Evolutionary conservation across 805 yeast genomes (phyloP), one percentile per base, ranked within the genome.

Genomic region (Kuraishia molischiana): DNA sequence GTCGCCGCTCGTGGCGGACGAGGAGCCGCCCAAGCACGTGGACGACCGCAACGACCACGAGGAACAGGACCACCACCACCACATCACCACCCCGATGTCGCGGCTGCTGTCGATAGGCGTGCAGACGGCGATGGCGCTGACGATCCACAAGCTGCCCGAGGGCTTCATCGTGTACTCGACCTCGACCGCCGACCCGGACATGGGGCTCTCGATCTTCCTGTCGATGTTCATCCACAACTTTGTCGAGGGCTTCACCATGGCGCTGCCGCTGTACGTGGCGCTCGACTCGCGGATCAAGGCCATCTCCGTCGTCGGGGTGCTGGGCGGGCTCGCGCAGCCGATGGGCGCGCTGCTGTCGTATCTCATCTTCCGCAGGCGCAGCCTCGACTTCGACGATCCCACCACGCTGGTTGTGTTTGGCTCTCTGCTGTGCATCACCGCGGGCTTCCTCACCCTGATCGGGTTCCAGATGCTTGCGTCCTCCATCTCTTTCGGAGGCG

Each of bases 181-280:
- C 0, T 69, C 86, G 2, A 63, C 65, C 40, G 78, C 77, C 0
- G 84, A 81, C 50, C 75, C 82, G 2, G 60, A 68, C 41, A 59
- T 87, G 20, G 97, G 97, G 0, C 48, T 86, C 17, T 70, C 85
- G 13, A 85, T 90, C 10, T 89, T 92, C 51, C 55, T 89, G 17
- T 86, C 96, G 35, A 67, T 90, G 52, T 75, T 87, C 10, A 74
- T 92, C 21, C 98, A 90, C 61, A 92, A 92, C 56, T 79, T 86
- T 47, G 80, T 89, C 18, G 98, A 90, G 56, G 98, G 97, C 0
- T 87, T 92, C 54, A 77, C 92, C 13, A 89, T 90, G 84, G 85
- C 95, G 11, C 65, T 89, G 34, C 97, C 97, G 0, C 64, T 90
- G 24, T 92, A 81, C 53, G 72, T 89, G 37, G 85, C 94, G 6